phyloP scores from a whole-genome alignment of 1,139 yeast species.

The Wickerhamiella pararugosa region DNA sequence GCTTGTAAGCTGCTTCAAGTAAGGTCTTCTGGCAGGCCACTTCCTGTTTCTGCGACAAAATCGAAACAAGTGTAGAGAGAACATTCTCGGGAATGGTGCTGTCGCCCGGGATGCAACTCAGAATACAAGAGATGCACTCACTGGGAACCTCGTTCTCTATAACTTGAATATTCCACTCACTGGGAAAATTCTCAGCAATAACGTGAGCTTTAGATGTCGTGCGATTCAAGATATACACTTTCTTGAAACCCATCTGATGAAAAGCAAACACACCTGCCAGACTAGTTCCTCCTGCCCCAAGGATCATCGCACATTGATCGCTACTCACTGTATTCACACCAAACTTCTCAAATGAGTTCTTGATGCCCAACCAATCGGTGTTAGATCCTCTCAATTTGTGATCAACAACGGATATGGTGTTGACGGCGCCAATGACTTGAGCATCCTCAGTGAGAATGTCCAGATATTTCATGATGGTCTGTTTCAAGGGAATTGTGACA shows the following conservation, averaged over 20 bases:
- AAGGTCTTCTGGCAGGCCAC: slow-evolving; percentile 33
- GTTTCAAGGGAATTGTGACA: slow-evolving; percentile 78
- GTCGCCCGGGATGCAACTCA: slow-evolving; percentile 80
- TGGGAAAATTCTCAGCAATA: slow-evolving; percentile 47
- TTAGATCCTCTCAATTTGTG: slow-evolving; percentile 61
- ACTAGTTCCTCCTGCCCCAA: slow-evolving; percentile 97
- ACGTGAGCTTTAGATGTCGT: slow-evolving; percentile 50
- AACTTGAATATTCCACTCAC: slow-evolving; percentile 41
- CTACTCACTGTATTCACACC: slow-evolving; percentile 12
- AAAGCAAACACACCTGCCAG: slow-evolving; percentile 90
- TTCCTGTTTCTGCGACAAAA: slow-evolving; percentile 32
- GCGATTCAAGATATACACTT: slow-evolving; percentile 70
- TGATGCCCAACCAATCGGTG: slow-evolving; percentile 92
- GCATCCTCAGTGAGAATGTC: slow-evolving; percentile 54
- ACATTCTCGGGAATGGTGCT: slow-evolving; percentile 47
- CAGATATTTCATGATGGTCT: slow-evolving; percentile 56
- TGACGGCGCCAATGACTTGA: slow-evolving; percentile 73
- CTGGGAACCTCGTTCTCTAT: slow-evolving; percentile 17
- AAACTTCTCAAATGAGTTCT: slow-evolving; percentile 36
- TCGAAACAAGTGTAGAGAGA: slow-evolving; percentile 27
- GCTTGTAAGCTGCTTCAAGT: slow-evolving; percentile 89
- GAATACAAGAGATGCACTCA: slow-evolving; percentile 24
- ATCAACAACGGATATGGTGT: slow-evolving; percentile 55
- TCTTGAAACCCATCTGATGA: slow-evolving; percentile 58
- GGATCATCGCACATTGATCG: slow-evolving; percentile 32